Evolutionary conservation across 1,284 basidiomycete species (phyloP).

Genomic region (Rhodotorula glutinis): DNA sequence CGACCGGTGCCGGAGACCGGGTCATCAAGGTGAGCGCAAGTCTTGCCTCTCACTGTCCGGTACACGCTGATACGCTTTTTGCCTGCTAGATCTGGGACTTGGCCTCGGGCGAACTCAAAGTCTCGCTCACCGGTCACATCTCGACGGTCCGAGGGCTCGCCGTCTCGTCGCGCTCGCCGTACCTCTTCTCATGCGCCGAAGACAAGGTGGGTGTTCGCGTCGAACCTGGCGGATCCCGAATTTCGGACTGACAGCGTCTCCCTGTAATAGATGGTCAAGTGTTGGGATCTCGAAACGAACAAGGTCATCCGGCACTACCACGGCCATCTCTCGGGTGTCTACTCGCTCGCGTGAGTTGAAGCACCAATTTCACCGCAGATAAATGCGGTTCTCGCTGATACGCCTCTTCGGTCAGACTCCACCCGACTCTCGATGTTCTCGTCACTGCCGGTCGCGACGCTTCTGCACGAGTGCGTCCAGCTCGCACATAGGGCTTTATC

Average conservation of each 20-base stretch:
- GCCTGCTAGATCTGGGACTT: conserved; percentile 80
- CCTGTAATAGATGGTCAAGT: conserved; percentile 84
- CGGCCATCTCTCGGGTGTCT: conserved; percentile 94
- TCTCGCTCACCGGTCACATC: conserved; percentile 95
- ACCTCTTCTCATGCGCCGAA: conserved; percentile 94
- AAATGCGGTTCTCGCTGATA: no score
- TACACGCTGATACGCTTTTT: not conserved
- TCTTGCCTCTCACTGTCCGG: no score
- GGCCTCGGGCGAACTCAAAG: conserved; percentile 89
- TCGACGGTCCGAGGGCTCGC: conserved; percentile 93
- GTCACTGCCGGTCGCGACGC: conserved; percentile 94
- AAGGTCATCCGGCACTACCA: conserved; percentile 98
- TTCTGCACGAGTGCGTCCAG: conserved; percentile 66
- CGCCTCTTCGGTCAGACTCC: conserved; percentile 61
- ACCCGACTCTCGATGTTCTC: conserved; percentile 92
- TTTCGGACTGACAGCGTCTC: not conserved
- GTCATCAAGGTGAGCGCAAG: conserved; percentile 73
- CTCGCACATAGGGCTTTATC: not conserved
- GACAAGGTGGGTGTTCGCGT: conserved; percentile 68
- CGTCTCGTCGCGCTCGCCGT: conserved; percentile 87
- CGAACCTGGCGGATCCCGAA: not conserved
- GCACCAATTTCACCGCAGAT: no score
- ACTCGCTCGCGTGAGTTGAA: conserved; percentile 61
- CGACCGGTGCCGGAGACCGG: conserved; percentile 92
- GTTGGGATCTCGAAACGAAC: conserved; percentile 98